Percentiles rank a stretch among this genome's conserved stretches.
These are phyloP conservation scores for Albophoma yamanashiensis DNA, from an alignment of 2,329 filamentous ascomycete genomes.

Conservation along the genomic window DNA sequence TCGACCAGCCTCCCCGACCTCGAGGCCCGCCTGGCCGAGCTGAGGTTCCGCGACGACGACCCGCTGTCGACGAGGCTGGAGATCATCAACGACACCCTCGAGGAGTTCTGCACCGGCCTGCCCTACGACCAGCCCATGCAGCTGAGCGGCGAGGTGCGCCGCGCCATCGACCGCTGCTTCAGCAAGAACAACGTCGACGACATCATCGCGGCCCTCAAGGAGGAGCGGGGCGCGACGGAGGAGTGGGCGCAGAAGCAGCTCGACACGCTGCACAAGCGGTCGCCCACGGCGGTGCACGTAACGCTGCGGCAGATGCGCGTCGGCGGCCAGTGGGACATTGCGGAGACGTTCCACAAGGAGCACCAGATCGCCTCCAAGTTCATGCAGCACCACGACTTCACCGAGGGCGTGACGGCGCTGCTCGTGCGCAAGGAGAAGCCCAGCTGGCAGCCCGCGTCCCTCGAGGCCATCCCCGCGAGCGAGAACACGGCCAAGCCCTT, in stretches of 20 bases:
- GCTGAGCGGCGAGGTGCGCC: constrained; percentile 59
- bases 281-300: constrained; percentile 80
- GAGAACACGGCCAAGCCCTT: constrained; percentile 54
- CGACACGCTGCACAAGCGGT: constrained; percentile 63
- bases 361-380: constrained; percentile 76
- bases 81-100: constrained; percentile 77
- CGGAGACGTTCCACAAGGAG: constrained; percentile 76
- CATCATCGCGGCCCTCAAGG: constrained; percentile 59
- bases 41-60: constrained; percentile 76
- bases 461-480: constrained; percentile 52
- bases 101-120: constrained; percentile 81
- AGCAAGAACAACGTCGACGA: constrained; percentile 53
- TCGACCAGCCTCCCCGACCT: constrained; percentile 75
- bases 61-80: constrained; percentile 49
- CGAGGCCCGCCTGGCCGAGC: constrained; percentile 76
- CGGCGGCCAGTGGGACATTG: constrained; percentile 67
- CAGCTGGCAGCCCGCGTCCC: constrained; percentile 63
- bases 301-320: constrained; percentile 72
- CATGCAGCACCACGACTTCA: constrained; percentile 87
- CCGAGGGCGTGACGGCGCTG: constrained; percentile 76
- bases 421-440: constrained; percentile 63
- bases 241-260: constrained; percentile 74
- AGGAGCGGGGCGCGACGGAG: constrained; percentile 38
- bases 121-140: constrained; percentile 62
- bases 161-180: constrained; percentile 80